Conservation (phyloP, 2,329 filamentous ascomycete genomes). For the Colletotrichum lini region DNA sequence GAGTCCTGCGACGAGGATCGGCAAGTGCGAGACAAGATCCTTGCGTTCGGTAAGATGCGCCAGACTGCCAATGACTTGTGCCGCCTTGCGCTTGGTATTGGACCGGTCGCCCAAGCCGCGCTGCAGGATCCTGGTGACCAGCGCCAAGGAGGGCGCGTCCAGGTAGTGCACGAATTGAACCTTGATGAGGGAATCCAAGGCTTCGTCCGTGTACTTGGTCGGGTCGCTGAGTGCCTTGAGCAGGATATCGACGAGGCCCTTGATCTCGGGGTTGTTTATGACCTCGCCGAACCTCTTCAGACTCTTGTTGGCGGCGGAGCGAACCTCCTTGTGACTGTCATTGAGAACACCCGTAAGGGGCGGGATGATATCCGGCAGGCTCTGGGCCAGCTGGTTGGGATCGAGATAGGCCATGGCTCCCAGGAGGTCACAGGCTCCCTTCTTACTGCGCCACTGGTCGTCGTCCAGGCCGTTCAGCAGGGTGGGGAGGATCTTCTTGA, state of each 20-base stretch:
- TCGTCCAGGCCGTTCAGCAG: constrained; percentile 94
- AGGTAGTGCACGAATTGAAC: constrained; percentile 99
- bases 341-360: constrained; percentile 94
- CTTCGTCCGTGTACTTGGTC: constrained; percentile 96
- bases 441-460: constrained; percentile 97
- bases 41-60: constrained; percentile 97
- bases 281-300: constrained; percentile 98
- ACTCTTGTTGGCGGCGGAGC: constrained; percentile 91
- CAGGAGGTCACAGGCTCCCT: constrained; percentile 95
- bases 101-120: constrained; percentile 92
- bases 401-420: constrained; percentile 99
- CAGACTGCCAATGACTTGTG: constrained; percentile 97
- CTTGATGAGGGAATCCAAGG: constrained; percentile 93
- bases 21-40: constrained; percentile 90
- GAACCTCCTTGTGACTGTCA: constrained; percentile 98
- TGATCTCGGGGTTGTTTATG: constrained; percentile 97
- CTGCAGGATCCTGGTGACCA: constrained; percentile 95
- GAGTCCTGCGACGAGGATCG: constrained; percentile 91
- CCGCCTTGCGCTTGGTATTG: constrained; percentile 94
- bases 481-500: constrained; percentile 93
- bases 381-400: constrained; percentile 92
- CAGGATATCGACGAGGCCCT: constrained; percentile 89
- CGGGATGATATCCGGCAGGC: constrained; percentile 95
- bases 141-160: constrained; percentile 94
- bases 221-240: constrained; percentile 98